Percentiles rank a stretch among this genome's conserved stretches.
These are phyloP conservation scores for Pythium biforme DNA, from an alignment of 352 stramenopile genomes.

Conservation along the genomic window DNA sequence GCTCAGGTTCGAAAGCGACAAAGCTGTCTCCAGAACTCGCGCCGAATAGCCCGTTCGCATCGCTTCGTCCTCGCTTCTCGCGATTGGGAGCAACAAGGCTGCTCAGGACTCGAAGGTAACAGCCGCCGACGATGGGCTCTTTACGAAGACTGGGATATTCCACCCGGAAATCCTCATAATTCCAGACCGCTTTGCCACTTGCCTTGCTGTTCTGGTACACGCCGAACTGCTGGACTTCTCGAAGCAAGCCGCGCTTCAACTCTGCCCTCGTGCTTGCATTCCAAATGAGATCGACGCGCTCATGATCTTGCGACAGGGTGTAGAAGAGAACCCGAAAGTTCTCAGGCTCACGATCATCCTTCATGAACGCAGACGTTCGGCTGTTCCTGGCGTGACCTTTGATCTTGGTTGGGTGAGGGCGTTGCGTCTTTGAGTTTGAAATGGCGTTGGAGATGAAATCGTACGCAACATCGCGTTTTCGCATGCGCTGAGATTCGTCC, in stretches of 20 bases:
- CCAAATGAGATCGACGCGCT: slow-evolving; percentile 93
- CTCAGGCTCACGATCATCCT: slow-evolving; percentile 45
- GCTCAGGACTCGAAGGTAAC: slow-evolving; percentile 84
- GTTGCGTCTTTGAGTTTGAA: slow-evolving; percentile 35
- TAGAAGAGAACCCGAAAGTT: slow-evolving; percentile 96
- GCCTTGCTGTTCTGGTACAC: slow-evolving; percentile 68
- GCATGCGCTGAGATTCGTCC: slow-evolving; percentile 35
- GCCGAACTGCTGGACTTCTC: slow-evolving; percentile 82
- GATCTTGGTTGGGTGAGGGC: slow-evolving; percentile 26
- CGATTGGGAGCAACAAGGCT: slow-evolving; percentile 22
- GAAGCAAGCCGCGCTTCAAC: slow-evolving; percentile 80
- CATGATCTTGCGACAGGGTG: slow-evolving; percentile 91
- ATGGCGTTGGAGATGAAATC: slow-evolving; percentile 49
- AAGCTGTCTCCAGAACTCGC: slow-evolving; percentile 40
- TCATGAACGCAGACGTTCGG: slow-evolving; percentile 9
- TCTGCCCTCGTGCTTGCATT: slow-evolving; percentile 89
- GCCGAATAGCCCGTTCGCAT: slow-evolving; percentile 1
- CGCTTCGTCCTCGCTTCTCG: not conserved
- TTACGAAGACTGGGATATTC: slow-evolving; percentile 85
- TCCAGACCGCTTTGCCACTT: slow-evolving; percentile 89
- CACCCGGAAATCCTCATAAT: slow-evolving; percentile 95
- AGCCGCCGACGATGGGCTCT: slow-evolving; percentile 87
- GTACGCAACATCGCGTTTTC: slow-evolving; percentile 69
- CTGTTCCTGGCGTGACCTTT: slow-evolving; percentile 25
- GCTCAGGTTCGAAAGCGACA: slow-evolving; percentile 40